Evolutionary conservation across 495 filamentous ascomycete species (phyloP), one percentile per base, ranked within the genome.

Genomic region (Bryoglossum gracile): DNA sequence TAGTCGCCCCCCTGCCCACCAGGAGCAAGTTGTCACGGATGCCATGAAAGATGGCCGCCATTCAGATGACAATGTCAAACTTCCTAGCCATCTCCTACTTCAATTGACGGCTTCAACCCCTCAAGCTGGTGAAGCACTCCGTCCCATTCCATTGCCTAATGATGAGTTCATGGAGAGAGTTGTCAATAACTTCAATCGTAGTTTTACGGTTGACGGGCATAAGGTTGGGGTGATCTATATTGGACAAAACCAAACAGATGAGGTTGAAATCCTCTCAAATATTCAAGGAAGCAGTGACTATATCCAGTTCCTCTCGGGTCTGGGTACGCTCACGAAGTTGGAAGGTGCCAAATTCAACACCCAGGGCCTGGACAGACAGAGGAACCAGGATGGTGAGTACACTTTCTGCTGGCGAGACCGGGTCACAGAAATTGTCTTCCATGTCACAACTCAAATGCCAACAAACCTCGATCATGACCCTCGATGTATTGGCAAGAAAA

Each of bases 361-460:
- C 1, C 89, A 95, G 59, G 94, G 94, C 18, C 67, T 99, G n/a
- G 89, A 97, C 61, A 74, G 78, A 10, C 68, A 72, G 45, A 70
- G 75, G 40, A 80, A 92, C 55, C 71, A 69, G 0, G 94, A 99
- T 64, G 94, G 94, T 14, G 75, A 87, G 51, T 86, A 82, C 61
- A 84, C 89, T 2, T 89, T 85, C 59, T 89, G 87, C 56, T 99
- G 92, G 92, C 81, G 89, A 16, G 91, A 97, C 61, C 75, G 89
- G 13, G 88, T 95, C 45, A 92, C 89, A 0, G 92, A 97, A 61
- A 85, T 99, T 24, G 83, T 96, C 11, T 99, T 90, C 62, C 94
- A 99, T 62, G 81, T 96, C 35, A 83, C 87, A 2, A 97, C 90
- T 10, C 85, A 95, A 75, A 99, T 99, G 94, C 94, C 94, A 9